Conservation (phyloP, 2,329 filamentous ascomycete genomes). For the Colletotrichum aenigma region DNA sequence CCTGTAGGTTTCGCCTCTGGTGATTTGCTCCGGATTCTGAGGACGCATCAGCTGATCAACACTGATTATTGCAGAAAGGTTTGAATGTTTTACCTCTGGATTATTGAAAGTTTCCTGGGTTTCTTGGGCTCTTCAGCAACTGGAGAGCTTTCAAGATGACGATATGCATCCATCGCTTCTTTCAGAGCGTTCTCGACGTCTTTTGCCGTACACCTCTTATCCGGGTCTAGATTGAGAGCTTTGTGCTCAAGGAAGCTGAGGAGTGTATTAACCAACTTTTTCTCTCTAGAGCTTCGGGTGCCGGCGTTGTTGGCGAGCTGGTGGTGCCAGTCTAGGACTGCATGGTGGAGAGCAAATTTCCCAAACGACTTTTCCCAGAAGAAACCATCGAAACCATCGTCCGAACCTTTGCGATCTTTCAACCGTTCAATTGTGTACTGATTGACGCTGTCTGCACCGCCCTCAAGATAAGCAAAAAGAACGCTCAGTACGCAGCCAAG, state of each 20-base stretch:
- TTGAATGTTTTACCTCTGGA: neutral
- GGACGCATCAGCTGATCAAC: fast-evolving
- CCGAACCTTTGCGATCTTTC: neutral
- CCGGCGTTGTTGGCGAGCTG: neutral
- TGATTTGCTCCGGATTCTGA: neutral
- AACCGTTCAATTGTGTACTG: neutral
- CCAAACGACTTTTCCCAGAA: neutral
- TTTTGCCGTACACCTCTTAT: neutral
- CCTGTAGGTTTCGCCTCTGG: neutral
- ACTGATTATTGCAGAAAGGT: neutral
- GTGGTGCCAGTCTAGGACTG: neutral
- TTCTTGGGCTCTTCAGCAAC: neutral
- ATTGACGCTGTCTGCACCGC: slow-evolving; percentile 4
- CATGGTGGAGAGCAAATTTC: neutral
- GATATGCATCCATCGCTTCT: neutral
- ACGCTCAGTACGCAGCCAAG: slow-evolving; percentile 43
- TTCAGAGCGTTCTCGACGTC: neutral
- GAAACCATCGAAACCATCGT: neutral
- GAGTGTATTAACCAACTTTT: neutral
- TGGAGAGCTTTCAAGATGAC: neutral
- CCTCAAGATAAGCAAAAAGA: slow-evolving; percentile 38
- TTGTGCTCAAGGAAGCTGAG: neutral
- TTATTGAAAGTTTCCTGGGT: neutral
- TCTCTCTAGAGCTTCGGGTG: neutral
- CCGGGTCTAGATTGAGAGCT: neutral